Evolutionary conservation across 495 filamentous ascomycete genomes (phyloP).

Genomic region (Penicillium flavigenum): DNA sequence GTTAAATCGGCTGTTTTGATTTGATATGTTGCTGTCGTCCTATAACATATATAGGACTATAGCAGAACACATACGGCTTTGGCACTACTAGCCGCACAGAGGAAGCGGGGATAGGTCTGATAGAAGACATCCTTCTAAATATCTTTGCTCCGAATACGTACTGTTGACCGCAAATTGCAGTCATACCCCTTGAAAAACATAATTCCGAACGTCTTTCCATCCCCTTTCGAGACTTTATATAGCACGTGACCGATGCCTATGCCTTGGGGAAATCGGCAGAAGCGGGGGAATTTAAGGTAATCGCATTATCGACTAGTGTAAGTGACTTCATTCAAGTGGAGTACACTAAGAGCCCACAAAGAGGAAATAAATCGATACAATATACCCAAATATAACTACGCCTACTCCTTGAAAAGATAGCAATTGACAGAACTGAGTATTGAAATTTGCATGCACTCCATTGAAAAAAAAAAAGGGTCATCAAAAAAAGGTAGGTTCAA

Average conservation of each 20-base stretch:
- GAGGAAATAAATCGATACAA: neutral
- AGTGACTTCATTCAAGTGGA: conserved; percentile 4
- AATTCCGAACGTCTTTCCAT: neutral
- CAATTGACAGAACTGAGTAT: conserved; percentile 18
- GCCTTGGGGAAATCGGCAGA: too few relatives aligned
- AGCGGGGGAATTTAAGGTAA: conserved; percentile 7
- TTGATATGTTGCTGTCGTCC: neutral
- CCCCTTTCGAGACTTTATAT: neutral
- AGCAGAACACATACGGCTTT: neutral
- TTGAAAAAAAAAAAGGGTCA: conserved; percentile 36
- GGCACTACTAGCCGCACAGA: neutral
- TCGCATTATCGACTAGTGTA: neutral
- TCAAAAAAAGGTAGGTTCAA: conserved; percentile 34
- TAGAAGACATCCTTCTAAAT: neutral
- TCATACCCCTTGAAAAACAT: neutral
- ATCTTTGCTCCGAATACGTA: neutral
- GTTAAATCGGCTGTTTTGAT: neutral
- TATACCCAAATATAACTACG: neutral
- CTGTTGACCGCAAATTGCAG: neutral
- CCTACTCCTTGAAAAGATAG: neutral
- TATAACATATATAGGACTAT: neutral
- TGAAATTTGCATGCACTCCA: conserved; percentile 37
- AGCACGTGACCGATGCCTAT: neutral
- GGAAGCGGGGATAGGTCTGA: neutral
- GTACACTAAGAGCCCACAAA: neutral